Conservation (phyloP, 1,139 yeast genomes). For the Zygosaccharomyces sapae region DNA sequence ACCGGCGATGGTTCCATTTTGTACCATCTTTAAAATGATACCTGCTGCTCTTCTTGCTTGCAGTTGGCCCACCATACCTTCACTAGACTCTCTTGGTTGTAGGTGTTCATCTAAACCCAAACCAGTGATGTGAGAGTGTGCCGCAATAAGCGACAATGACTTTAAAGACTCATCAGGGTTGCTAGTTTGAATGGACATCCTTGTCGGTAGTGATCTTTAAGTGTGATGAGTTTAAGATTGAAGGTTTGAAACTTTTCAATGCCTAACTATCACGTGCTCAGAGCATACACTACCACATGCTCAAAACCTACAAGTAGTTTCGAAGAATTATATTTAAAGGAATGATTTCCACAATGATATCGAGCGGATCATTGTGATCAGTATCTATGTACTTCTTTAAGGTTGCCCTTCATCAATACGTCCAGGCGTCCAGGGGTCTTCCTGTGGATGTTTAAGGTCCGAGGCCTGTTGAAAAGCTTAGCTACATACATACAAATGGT, state of each 20-base stretch:
- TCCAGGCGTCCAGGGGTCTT: not conserved
- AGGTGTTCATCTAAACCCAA: conserved; percentile 88
- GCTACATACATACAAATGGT: not conserved
- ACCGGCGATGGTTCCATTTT: conserved; percentile 93
- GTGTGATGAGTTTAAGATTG: conserved; percentile 2
- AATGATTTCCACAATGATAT: too few relatives aligned
- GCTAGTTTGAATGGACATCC: conserved; percentile 44
- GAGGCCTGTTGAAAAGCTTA: not conserved
- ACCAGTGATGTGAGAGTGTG: conserved; percentile 95
- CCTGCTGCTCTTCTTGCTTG: conserved; percentile 97
- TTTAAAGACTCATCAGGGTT: conserved; percentile 43
- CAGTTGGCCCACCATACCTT: conserved; percentile 97
- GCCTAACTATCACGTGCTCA: not conserved
- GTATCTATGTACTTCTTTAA: not conserved
- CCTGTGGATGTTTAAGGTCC: not conserved
- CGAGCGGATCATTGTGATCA: not conserved
- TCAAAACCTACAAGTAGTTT: not conserved
- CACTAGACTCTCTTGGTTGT: conserved; percentile 71
- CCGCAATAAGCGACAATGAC: conserved; percentile 79
- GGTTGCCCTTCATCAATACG: not conserved
- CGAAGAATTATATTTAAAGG: not conserved
- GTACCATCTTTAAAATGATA: conserved; percentile 84
- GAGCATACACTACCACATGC: conserved; percentile 3
- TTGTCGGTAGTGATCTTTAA: not conserved
- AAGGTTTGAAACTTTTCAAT: conserved; percentile 6